phyloP scores from a whole-genome alignment of 2,329 filamentous ascomycete genomes.

The Dactylellina leptospora region DNA sequence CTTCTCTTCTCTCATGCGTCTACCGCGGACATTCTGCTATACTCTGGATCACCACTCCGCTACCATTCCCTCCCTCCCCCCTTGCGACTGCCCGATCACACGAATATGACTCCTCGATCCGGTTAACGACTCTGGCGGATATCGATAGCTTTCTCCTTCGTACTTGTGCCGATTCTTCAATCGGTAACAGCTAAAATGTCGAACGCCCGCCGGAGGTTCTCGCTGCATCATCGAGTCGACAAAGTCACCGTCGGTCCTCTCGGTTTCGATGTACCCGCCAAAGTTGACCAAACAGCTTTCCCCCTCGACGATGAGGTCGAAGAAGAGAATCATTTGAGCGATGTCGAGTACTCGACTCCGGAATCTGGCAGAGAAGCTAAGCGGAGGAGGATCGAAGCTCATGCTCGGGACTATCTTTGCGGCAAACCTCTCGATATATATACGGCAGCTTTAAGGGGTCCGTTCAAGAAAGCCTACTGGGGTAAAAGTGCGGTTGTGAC shows the following conservation, averaged over 20 bases:
- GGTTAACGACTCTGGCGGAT: slow-evolving; percentile 1
- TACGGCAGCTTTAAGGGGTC: slow-evolving; percentile 31
- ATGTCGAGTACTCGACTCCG: slow-evolving; percentile 37
- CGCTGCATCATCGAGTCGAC: slow-evolving; percentile 38
- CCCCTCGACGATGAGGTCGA: slow-evolving; percentile 34
- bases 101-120: slow-evolving; percentile 24
- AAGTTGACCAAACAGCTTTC: slow-evolving; percentile 32
- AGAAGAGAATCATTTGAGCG: slow-evolving; percentile 41
- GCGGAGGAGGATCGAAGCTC: slow-evolving; percentile 32
- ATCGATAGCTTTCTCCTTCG: neutral
- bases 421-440: slow-evolving; percentile 25
- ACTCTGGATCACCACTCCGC: too few species aligned
- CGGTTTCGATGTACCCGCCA: slow-evolving; percentile 36
- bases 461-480: slow-evolving; percentile 32
- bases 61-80: too few species aligned
- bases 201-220: slow-evolving; percentile 25
- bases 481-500: slow-evolving; percentile 24
- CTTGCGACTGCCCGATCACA: too few species aligned
- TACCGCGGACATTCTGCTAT: too few species aligned
- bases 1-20: neutral
- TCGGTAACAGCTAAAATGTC: slow-evolving; percentile 6
- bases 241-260: slow-evolving; percentile 42
- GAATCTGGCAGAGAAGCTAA: slow-evolving; percentile 28
- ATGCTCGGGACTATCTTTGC: slow-evolving; percentile 41
- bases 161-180: neutral